Conservation (phyloP, 1,284 basidiomycete species). For the Porogramme epimiltina region DNA sequence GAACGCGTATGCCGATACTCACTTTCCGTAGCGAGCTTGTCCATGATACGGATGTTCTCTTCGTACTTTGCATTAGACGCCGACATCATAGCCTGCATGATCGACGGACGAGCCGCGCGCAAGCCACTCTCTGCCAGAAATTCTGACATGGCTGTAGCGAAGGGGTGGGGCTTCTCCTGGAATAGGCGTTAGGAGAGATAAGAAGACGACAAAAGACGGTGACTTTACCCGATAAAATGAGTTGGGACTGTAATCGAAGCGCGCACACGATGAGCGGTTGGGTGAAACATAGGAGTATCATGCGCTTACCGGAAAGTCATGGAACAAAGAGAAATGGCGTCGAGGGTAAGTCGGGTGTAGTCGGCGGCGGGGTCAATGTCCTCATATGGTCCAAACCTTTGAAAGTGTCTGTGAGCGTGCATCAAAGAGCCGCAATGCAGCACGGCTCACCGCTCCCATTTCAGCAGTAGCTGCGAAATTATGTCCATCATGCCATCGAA, state of each 20-base stretch:
- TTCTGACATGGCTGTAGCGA: slow-evolving; percentile 43
- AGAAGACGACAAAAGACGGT: not conserved
- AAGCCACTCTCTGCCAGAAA: slow-evolving; percentile 40
- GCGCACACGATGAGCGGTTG: not conserved
- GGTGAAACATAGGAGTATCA: not conserved
- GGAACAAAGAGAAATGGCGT: slow-evolving; percentile 44
- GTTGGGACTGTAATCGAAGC: slow-evolving; percentile 21
- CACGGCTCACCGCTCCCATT: slow-evolving; percentile 43
- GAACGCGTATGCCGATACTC: not conserved
- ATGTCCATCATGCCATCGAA: slow-evolving; percentile 52
- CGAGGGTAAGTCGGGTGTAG: slow-evolving; percentile 48
- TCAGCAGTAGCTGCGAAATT: slow-evolving; percentile 45
- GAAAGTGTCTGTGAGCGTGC: not conserved
- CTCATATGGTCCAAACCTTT: slow-evolving; percentile 43
- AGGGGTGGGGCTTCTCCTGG: slow-evolving; percentile 36
- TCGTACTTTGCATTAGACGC: slow-evolving; percentile 40
- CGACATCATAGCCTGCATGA: slow-evolving; percentile 39
- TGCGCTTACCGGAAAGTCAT: slow-evolving; percentile 42
- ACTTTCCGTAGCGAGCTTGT: slow-evolving; percentile 42
- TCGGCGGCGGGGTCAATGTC: slow-evolving; percentile 47
- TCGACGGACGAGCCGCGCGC: slow-evolving; percentile 36
- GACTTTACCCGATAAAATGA: slow-evolving; percentile 24
- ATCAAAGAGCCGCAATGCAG: not conserved
- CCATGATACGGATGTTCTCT: slow-evolving; percentile 39
- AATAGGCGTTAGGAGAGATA: not conserved